Evolutionary conservation across 805 yeast genomes (phyloP).

Genomic region (Candida ponderosae): DNA sequence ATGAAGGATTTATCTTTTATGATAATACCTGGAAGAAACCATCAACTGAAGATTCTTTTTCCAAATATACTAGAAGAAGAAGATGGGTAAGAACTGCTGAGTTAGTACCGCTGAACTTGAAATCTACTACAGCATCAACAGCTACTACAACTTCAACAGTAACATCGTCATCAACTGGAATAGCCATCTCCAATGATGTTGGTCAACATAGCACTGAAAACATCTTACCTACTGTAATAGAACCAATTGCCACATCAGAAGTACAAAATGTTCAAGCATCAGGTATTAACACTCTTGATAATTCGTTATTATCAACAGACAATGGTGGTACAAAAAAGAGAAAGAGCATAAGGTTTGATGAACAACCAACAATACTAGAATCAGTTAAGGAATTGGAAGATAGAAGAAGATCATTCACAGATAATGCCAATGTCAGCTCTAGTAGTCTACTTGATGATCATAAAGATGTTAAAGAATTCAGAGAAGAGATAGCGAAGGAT

Average conservation of each 20-base stretch:
- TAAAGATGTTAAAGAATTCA: too few relatives aligned
- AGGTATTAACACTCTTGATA: slow-evolving; percentile 4
- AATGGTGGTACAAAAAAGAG: slow-evolving; percentile 21
- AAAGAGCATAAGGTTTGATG: slow-evolving; percentile 38
- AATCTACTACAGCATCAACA: slow-evolving; percentile 4
- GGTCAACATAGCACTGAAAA: too few relatives aligned
- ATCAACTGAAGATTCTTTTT: slow-evolving; percentile 75
- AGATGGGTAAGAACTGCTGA: slow-evolving; percentile 96
- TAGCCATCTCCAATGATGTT: too few relatives aligned
- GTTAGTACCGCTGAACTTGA: slow-evolving; percentile 36
- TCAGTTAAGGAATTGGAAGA: slow-evolving; percentile 13
- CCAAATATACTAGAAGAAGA: slow-evolving; percentile 89
- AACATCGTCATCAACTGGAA: slow-evolving; percentile 9
- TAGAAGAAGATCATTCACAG: slow-evolving; percentile 7
- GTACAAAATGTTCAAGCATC: slow-evolving; percentile 16
- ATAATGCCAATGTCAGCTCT: neutral
- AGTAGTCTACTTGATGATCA: too few relatives aligned
- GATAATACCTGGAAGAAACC: slow-evolving; percentile 96
- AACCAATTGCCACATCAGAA: slow-evolving; percentile 2
- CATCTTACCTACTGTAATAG: neutral
- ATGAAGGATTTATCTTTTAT: slow-evolving; percentile 82
- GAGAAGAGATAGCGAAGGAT: neutral
- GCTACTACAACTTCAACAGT: slow-evolving; percentile 1
- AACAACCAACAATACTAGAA: slow-evolving; percentile 22
- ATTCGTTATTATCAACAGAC: slow-evolving; percentile 5